Percentiles rank a stretch among this genome's conserved stretches.
phyloP scores from a whole-genome alignment of 2,329 filamentous ascomycete genomes.

The Corniculantispora saksenae region DNA sequence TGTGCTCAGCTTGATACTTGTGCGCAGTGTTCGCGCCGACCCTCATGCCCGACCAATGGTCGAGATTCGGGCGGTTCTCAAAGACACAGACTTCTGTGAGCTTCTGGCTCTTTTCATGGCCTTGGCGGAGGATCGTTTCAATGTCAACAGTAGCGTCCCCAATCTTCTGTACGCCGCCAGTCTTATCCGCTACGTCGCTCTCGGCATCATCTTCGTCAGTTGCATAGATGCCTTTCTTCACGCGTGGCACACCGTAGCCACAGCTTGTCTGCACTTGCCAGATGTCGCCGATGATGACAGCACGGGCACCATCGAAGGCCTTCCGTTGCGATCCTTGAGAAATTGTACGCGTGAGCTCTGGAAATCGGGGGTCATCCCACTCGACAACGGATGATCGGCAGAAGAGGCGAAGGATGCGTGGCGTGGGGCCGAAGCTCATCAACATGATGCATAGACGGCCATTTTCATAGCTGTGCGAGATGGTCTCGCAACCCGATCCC shows the following conservation, averaged over 20 bases:
- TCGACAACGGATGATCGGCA: slow-evolving; percentile 62
- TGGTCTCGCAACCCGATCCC: slow-evolving; percentile 75
- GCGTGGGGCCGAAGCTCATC: slow-evolving; percentile 60
- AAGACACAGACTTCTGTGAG: slow-evolving; percentile 45
- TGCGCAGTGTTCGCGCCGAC: slow-evolving; percentile 50
- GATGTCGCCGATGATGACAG: slow-evolving; percentile 62
- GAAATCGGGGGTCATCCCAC: slow-evolving; percentile 54
- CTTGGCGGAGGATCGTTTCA: slow-evolving; percentile 30
- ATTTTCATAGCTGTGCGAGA: slow-evolving; percentile 75
- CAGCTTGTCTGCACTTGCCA: slow-evolving; percentile 69
- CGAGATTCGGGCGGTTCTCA: slow-evolving; percentile 57
- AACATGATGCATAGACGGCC: slow-evolving; percentile 75
- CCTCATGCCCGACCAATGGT: slow-evolving; percentile 50
- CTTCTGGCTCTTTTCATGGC: slow-evolving; percentile 25
- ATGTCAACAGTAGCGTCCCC: slow-evolving; percentile 19
- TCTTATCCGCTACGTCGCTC: slow-evolving; percentile 19
- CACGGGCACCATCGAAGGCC: slow-evolving; percentile 52
- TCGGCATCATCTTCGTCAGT: slow-evolving; percentile 24
- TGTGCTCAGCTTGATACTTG: slow-evolving; percentile 59
- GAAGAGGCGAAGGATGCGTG: slow-evolving; percentile 66
- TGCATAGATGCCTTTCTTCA: slow-evolving; percentile 44
- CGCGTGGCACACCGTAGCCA: slow-evolving; percentile 63
- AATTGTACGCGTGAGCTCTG: slow-evolving; percentile 46
- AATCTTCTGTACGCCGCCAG: not conserved
- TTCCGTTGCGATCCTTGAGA: slow-evolving; percentile 35